These are phyloP conservation scores for Aquilaria agallochum DNA, from an alignment of 441 rosid species.

Conservation along the genomic window DNA sequence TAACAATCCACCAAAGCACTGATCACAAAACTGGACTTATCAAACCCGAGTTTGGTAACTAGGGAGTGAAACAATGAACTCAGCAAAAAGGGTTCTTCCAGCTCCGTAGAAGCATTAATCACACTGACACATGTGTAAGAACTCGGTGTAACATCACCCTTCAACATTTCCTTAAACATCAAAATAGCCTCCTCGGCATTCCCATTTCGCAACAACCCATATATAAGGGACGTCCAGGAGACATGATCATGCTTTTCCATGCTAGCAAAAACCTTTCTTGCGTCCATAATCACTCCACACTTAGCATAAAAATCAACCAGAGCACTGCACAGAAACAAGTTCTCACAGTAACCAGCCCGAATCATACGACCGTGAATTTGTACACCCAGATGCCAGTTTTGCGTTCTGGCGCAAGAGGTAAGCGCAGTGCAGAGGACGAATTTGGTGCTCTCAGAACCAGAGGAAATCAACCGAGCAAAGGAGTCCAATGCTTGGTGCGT, in stretches of 20 bases:
- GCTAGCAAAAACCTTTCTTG: conserved; percentile 5
- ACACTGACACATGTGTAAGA: conserved; percentile 13
- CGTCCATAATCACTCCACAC: conserved; percentile 5
- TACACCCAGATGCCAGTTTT: conserved; percentile 1
- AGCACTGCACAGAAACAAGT: conserved; percentile 14
- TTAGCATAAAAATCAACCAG: conserved; percentile 15
- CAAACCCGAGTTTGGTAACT: conserved; percentile 10
- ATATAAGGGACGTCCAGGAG: conserved; percentile 18
- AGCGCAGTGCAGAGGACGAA: conserved; percentile 8
- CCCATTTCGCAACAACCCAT: conserved; percentile 20
- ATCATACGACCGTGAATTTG: conserved; percentile 9
- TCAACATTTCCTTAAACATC: conserved; percentile 17
- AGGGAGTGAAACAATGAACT: conserved; percentile 10
- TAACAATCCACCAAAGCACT: conserved; percentile 12
- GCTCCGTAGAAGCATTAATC: conserved; percentile 5
- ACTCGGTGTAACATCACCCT: conserved; percentile 3
- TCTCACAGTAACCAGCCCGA: not conserved
- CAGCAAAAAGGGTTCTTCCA: conserved; percentile 7
- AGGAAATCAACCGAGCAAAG: not conserved
- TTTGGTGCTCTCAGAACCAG: conserved; percentile 7
- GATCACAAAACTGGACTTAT: conserved; percentile 11
- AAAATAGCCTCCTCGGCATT: conserved; percentile 13
- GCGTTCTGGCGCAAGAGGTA: conserved; percentile 1
- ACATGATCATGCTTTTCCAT: conserved; percentile 19
- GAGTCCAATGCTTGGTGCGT: conserved; percentile 3